phyloP scores from a whole-genome alignment of 2,329 filamentous ascomycete genomes.

The Aspergillus costaricaensis region DNA sequence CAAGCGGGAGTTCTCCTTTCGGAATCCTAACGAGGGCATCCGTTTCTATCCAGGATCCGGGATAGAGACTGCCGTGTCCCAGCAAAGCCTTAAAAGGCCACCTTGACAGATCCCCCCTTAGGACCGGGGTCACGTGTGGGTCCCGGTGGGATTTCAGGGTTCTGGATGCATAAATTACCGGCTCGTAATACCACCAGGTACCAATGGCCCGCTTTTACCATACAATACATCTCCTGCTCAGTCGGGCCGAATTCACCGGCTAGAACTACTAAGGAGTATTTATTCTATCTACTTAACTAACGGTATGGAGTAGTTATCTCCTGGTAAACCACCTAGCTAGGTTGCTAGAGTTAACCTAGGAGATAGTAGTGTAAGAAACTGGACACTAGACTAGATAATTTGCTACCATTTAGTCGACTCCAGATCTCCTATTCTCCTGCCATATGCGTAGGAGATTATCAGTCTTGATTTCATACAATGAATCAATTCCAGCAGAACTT shows the following conservation, averaged over 20 bases:
- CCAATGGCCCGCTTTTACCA: conserved; percentile 1
- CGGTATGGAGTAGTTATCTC: not conserved
- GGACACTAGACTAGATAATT: too few species aligned
- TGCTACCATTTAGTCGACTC: not conserved
- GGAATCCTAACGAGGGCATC: not conserved
- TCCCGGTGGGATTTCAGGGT: conserved; percentile 17
- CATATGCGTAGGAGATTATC: not conserved
- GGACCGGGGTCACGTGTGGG: conserved; percentile 20
- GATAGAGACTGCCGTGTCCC: not conserved
- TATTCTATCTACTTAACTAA: not conserved
- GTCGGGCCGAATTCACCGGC: not conserved
- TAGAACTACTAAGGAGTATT: not conserved
- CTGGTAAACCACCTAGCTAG: too few species aligned
- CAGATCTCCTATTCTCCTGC: not conserved
- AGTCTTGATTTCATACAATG: not conserved
- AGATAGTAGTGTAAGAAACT: too few species aligned
- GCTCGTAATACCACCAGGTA: conserved; percentile 12
- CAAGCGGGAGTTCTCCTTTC: not conserved
- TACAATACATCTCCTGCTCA: conserved; percentile 5
- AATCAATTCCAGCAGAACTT: not conserved
- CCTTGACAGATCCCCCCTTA: conserved; percentile 19
- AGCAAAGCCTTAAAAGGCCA: conserved; percentile 19
- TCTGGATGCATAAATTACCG: conserved; percentile 21
- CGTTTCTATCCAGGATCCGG: not conserved
- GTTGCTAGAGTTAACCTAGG: too few species aligned